Evolutionary conservation across 1,139 yeast species (phyloP), one percentile per base, ranked within the genome.

Genomic region (Kodamaea suecica): DNA sequence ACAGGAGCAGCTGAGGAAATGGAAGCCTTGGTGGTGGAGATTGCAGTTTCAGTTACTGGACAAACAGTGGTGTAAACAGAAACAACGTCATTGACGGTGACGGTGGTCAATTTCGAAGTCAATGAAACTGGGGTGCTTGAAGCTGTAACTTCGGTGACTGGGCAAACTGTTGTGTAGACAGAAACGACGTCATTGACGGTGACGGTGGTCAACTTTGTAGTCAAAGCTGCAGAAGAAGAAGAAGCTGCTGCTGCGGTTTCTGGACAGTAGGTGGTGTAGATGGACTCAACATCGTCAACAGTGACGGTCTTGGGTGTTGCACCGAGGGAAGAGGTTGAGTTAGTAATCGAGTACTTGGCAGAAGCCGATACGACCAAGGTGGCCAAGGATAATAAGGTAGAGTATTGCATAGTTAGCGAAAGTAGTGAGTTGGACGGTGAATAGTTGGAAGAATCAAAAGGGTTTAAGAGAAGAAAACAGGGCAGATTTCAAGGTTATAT

Each of bases 11-110:
- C 38, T 33, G 44, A 27, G 17, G 45, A 15, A 17, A 31, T 33
- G 14, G 46, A 17, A 16, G 37, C 32, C 13, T 33, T 5, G 16
- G 35, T 28, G 10, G 29, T 23, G 24, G 36, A 40, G n/a, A n/a
- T n/a, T n/a, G n/a, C n/a, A 13, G 26, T 34, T 26, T 39, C 47
- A 23, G 47, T 31, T 4, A 34, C 26, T 13, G 58, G 58, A 38
- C 57, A 52, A 34, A 44, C 47, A 15, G 57, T 52, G 31, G 55
- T 49, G 50, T 44, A 50, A 29, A 43, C 40, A 26, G 53, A 43
- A 11, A 26, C 45, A 21, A 38, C 45, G 24, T 44, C 50, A 27
- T 30, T 31, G 13, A 39, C 39, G 32, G 57, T 52, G 21, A 40
- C 48, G 24, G 48, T 43, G 37, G 30, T 27, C 9, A 27, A 21